Base-by-base conservation (phyloP, 305 asterid species). In the Withania somnifera region DNA sequence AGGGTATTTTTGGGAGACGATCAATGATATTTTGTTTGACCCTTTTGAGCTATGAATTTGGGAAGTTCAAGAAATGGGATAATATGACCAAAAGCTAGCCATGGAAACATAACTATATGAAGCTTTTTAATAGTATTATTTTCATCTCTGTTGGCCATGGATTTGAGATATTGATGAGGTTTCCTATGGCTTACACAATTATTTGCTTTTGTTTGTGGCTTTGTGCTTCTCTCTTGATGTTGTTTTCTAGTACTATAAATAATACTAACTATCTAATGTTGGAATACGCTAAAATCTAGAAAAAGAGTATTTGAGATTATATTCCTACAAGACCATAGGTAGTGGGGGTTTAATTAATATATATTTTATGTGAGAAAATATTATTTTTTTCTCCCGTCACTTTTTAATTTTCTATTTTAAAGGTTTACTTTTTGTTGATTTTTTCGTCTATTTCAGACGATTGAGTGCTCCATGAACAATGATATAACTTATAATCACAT, bases 51-150 rank as follows among this genome's bases (percentile, higher is more conserved):
- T 28, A 88, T 13, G 81, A 82, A 40, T 47, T 84, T 88, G 56
- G 90, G 63, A 3, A 88, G 84, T n/a, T 86, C 85, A 15, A 86
- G 42, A 76, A 7, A 88, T 9, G 90, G 90, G 22, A 87, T 84
- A 2, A 87, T 75, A 19, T 85, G 87, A 9, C 85, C 90, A 26
- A 86, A 83, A 11, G 87, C 87, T 11, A 85, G 32, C 88, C 88
- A 85, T 64, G 88, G 90, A 42, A 85, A 83, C 85, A 85, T 73
- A 54, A 54, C 60, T 54, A 54, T 54, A 11, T 54, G 60, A 54
- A 57, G 64, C 32, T 57, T 22, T 22, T 57, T 57, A 9, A 24
- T 53, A 0, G 60, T 53, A 0, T 22, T 61, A 3, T 0, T 28
- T 14, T 14, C 69, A 28, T 61, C 69, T 13, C 69, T 34, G 30